phyloP scores from a whole-genome alignment of 108 stramenopile species.

The Poteriospumella lacustris region DNA sequence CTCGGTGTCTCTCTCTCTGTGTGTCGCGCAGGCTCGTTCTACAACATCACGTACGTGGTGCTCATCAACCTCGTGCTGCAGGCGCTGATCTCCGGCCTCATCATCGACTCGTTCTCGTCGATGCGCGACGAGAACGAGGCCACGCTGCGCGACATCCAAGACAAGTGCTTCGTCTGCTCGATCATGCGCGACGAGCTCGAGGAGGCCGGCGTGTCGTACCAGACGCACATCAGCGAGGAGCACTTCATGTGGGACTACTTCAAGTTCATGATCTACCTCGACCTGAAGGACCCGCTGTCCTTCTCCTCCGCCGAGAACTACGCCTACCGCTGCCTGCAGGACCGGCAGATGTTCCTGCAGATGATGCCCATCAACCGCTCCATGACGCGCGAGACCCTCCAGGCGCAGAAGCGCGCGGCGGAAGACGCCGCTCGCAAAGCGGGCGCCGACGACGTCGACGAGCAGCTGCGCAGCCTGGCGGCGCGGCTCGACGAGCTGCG shows the following conservation, averaged over 20 bases:
- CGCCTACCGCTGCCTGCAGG: neutral
- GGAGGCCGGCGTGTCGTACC: neutral
- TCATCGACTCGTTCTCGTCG: slow-evolving; percentile 17
- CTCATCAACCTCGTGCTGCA: slow-evolving; percentile 26
- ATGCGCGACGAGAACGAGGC: slow-evolving; percentile 27
- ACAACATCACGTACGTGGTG: slow-evolving; percentile 16
- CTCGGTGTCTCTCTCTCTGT: too few relatives aligned
- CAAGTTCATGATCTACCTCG: slow-evolving; percentile 19
- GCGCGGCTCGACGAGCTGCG: too few relatives aligned
- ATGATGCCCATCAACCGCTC: neutral
- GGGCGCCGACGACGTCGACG: too few relatives aligned
- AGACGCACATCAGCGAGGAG: slow-evolving; percentile 1
- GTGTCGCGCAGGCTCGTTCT: neutral
- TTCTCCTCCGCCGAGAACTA: slow-evolving; percentile 12
- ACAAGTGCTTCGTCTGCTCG: slow-evolving; percentile 15
- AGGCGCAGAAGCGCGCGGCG: too few relatives aligned
- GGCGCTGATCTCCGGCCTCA: slow-evolving; percentile 23
- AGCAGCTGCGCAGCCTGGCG: too few relatives aligned
- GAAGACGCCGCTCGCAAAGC: too few relatives aligned
- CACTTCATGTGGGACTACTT: neutral
- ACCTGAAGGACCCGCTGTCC: slow-evolving; percentile 5
- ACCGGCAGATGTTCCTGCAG: neutral
- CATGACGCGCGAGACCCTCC: neutral
- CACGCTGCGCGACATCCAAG: neutral
- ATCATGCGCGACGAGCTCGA: slow-evolving; percentile 16